Evolutionary conservation across 345 rosid genomes (phyloP).

Genomic region (Arabis alpina): DNA sequence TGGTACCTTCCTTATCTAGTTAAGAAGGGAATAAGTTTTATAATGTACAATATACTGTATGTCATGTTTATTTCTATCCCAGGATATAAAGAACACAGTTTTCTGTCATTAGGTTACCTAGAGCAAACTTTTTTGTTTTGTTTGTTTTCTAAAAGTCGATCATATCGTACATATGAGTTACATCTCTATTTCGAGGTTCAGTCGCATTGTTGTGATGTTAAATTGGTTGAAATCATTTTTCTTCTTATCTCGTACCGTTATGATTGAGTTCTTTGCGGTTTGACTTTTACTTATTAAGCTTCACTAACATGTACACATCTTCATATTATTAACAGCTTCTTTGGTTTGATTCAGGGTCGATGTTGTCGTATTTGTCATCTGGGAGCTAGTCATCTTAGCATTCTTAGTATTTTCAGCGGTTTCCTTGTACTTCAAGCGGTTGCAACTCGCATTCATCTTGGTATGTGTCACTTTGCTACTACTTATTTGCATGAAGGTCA

Average conservation of each 20-base stretch:
- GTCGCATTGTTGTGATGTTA: background rate
- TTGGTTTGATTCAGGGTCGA: conserved; percentile 79
- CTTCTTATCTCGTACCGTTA: background rate
- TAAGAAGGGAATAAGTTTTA: background rate
- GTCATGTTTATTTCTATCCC: conserved; percentile 5
- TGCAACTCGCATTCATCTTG: conserved; percentile 78
- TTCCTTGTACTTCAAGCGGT: conserved; percentile 82
- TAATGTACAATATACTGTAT: background rate
- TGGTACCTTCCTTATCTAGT: background rate
- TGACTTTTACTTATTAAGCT: background rate
- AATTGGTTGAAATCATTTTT: background rate
- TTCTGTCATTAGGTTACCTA: background rate
- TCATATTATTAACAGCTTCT: conserved; percentile 12
- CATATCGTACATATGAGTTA: background rate
- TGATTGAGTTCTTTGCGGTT: background rate
- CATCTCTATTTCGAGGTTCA: background rate
- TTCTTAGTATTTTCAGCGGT: conserved; percentile 95
- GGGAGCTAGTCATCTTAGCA: conserved; percentile 93
- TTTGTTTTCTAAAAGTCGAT: background rate
- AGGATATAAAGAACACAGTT: background rate
- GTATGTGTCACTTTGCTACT: conserved; percentile 76
- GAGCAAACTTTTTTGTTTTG: background rate
- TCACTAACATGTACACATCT: background rate
- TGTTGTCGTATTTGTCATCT: conserved; percentile 87
- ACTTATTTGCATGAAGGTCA: conserved; percentile 85